Conservation (phyloP, 202 grass and related monocot genomes). For the Saccharum hybrid region DNA sequence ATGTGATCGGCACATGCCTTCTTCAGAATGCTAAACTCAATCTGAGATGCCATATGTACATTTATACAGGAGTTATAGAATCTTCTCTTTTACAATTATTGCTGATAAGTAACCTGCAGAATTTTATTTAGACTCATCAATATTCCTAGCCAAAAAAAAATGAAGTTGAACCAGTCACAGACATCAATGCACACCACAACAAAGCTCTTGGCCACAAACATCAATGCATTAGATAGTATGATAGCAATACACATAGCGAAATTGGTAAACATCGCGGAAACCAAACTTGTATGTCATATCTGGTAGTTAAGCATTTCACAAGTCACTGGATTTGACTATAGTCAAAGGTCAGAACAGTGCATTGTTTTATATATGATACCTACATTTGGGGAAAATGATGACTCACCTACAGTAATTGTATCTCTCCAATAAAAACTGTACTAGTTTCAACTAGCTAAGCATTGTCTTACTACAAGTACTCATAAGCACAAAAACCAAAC, state of each 20-base stretch:
- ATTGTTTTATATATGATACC: not conserved
- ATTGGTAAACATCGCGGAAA: not conserved
- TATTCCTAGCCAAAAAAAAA: not conserved
- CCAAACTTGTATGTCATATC: not conserved
- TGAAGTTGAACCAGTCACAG: conserved; percentile 2
- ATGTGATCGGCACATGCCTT: conserved; percentile 15
- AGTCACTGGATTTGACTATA: conserved; percentile 16
- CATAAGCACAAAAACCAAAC: conserved; percentile 19
- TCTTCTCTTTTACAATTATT: conserved; percentile 40
- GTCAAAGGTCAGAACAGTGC: not conserved
- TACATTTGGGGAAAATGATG: not conserved
- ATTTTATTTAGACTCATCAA: conserved; percentile 29
- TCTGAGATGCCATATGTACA: conserved; percentile 55
- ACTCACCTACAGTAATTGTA: conserved; percentile 2
- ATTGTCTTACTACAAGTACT: not conserved
- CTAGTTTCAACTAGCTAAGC: conserved; percentile 5
- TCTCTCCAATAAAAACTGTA: conserved; percentile 20
- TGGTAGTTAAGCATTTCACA: not conserved
- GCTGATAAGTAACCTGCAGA: conserved; percentile 40
- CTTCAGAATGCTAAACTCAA: conserved; percentile 40
- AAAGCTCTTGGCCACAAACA: not conserved
- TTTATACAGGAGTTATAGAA: conserved; percentile 42
- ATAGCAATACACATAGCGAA: not conserved
- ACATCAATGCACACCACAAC: conserved; percentile 19
- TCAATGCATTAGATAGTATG: not conserved